Conservation (phyloP, 768 basidiomycete species). For the Bullera alba region DNA sequence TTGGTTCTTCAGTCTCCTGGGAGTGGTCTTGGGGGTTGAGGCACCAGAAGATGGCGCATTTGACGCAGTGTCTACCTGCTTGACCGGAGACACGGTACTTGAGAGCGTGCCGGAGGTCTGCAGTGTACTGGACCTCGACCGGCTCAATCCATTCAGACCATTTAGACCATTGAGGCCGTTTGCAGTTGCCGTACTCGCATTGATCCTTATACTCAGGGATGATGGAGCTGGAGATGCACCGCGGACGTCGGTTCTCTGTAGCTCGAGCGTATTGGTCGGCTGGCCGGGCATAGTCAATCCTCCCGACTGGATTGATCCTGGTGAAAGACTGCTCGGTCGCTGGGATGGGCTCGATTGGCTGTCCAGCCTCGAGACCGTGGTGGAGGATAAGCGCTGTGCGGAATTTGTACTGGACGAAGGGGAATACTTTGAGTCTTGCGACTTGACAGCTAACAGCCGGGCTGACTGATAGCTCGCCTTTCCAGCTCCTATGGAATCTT, state of each 20-base stretch:
- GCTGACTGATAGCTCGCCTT: slow-evolving; percentile 33
- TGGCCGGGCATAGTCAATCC: slow-evolving; percentile 11
- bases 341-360: not conserved
- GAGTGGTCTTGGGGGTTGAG: slow-evolving; percentile 30
- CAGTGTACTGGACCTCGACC: not conserved
- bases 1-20: slow-evolving; percentile 25
- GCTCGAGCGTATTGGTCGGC: slow-evolving; percentile 5
- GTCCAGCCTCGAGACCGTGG: not conserved
- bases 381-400: not conserved
- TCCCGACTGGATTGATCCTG: no score
- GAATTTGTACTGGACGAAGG: slow-evolving; percentile 1
- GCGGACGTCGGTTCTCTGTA: slow-evolving; percentile 13
- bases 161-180: no score
- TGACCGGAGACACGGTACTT: no score
- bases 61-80: not conserved
- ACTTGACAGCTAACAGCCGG: slow-evolving; percentile 22
- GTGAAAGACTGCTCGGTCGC: no score
- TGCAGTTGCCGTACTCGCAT: no score
- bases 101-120: not conserved
- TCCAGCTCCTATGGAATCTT: slow-evolving; percentile 2
- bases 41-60: slow-evolving; percentile 17
- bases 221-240: slow-evolving; percentile 23
- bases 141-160: not conserved
- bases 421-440: slow-evolving; percentile 6
- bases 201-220: slow-evolving; percentile 12